A percentile compares a stretch with the other conserved stretches of the same genome.
These are phyloP conservation scores for Ganoderma leucocontextum DNA, from an alignment of 1,284 basidiomycete species.

Conservation along the genomic window DNA sequence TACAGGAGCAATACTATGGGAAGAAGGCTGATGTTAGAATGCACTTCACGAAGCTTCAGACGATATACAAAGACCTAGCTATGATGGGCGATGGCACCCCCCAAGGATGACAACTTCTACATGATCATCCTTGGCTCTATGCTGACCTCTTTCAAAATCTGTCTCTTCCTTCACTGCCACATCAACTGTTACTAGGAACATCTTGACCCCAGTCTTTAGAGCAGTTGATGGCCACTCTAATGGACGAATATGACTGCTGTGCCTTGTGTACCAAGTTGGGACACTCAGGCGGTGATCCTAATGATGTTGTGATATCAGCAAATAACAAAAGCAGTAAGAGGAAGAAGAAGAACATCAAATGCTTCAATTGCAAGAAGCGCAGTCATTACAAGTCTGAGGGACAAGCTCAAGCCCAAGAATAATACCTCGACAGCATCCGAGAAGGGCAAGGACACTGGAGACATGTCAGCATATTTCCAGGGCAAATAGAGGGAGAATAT, in stretches of 20 bases:
- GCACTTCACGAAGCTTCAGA: slow-evolving; percentile 32
- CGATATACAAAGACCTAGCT: slow-evolving; percentile 33
- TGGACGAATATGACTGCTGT: slow-evolving; percentile 29
- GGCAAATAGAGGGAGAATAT: too few relatives aligned
- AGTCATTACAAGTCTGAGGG: slow-evolving; percentile 36
- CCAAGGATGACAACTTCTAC: slow-evolving; percentile 4
- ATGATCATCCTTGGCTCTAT: slow-evolving; percentile 24
- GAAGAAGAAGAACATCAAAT: slow-evolving; percentile 29
- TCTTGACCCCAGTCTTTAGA: slow-evolving; percentile 26
- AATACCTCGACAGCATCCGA: slow-evolving; percentile 19
- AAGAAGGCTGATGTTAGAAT: slow-evolving; percentile 32
- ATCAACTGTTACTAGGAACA: slow-evolving; percentile 12
- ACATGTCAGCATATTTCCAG: too few relatives aligned
- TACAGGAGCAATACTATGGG: slow-evolving; percentile 29
- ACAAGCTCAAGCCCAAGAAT: slow-evolving; percentile 28
- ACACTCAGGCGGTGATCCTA: neutral
- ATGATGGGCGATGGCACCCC: slow-evolving; percentile 31
- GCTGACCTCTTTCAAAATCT: slow-evolving; percentile 26
- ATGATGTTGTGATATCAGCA: slow-evolving; percentile 21
- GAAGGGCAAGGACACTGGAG: slow-evolving; percentile 20
- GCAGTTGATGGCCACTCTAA: slow-evolving; percentile 28
- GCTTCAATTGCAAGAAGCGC: slow-evolving; percentile 37
- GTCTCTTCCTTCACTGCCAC: slow-evolving; percentile 16
- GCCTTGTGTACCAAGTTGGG: slow-evolving; percentile 10
- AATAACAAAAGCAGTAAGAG: slow-evolving; percentile 15